Base-by-base conservation (phyloP, 192 early-diverging fungal genomes). In the Entophlyctis helioformis region DNA sequence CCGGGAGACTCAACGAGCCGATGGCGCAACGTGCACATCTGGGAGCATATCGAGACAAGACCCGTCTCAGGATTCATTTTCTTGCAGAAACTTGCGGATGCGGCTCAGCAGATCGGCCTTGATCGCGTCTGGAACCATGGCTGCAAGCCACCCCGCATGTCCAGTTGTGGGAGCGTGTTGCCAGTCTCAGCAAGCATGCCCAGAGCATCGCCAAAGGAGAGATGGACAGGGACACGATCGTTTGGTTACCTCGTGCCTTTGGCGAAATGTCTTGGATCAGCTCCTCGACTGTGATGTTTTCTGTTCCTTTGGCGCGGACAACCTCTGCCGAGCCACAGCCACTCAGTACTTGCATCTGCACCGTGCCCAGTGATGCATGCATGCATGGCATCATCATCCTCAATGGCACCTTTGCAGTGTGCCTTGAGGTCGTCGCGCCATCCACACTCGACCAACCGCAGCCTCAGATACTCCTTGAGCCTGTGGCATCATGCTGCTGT, bases 361-460 rank as follows among this genome's bases (percentile, higher is more conserved):
- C n/a, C n/a, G n/a, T n/a, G n/a, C n/a, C n/a, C n/a, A n/a, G n/a
- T n/a, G n/a, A n/a, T n/a, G n/a, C n/a, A n/a, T n/a, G n/a, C n/a
- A n/a, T n/a, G n/a, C n/a, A n/a, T n/a, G n/a, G n/a, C n/a, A n/a
- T n/a, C n/a, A n/a, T n/a, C n/a, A n/a, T n/a, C n/a, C n/a, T 15
- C n/a, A 31, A 4, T 58, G 31, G 20, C n/a, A 58, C 52, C 53
- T 56, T 59, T 63, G 12, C 45, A 46, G 21, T 46, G 44, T 5
- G 32, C 46, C 44, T 48, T 53, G 23, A 63, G 38, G 22, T 63
- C 59, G 24, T 63, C 61, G 2, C 46, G 37, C 61, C 61, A 63
- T 20, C 61, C 61, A 21, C 46, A 54, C 15, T 63, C 55, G 8
- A 50, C 44, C 25, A 63, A 32, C 11, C 61, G 32, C 44, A 42